These are phyloP conservation scores for Lophium mytilinum DNA, from an alignment of 495 filamentous ascomycete species.

Conservation along the genomic window DNA sequence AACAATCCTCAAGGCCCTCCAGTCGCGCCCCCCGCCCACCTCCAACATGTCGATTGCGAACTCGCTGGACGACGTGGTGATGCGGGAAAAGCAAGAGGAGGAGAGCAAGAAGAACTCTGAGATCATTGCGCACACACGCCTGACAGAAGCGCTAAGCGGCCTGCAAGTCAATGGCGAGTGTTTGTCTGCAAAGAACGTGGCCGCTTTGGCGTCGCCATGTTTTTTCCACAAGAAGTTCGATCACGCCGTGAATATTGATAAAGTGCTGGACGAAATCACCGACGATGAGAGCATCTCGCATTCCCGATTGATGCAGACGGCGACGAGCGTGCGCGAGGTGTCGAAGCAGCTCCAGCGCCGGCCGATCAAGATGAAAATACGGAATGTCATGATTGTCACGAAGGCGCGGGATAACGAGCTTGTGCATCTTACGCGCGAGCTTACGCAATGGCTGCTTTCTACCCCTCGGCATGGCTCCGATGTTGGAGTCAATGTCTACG, in stretches of 20 bases:
- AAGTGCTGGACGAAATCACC: constrained; percentile 86
- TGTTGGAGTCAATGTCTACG: constrained; percentile 81
- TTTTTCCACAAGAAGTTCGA: constrained; percentile 97
- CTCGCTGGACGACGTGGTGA: constrained; percentile 12
- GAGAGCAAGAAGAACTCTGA: constrained; percentile 3
- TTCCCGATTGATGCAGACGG: constrained; percentile 86
- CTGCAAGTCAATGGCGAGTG: constrained; percentile 8
- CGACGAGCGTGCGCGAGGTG: constrained; percentile 87
- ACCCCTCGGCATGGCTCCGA: constrained; percentile 77
- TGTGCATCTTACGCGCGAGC: constrained; percentile 74
- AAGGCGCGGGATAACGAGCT: constrained; percentile 89
- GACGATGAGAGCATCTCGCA: constrained; percentile 88
- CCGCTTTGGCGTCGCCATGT: constrained; percentile 76
- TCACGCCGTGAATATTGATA: constrained; percentile 89
- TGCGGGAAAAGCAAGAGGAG: constrained; percentile 7
- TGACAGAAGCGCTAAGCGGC: constrained; percentile 15
- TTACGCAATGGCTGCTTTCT: constrained; percentile 76
- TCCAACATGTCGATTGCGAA: constrained; percentile 43
- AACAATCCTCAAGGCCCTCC: constrained; percentile 82
- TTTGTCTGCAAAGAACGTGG: constrained; percentile 43
- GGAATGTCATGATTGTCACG: constrained; percentile 91
- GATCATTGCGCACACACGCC: constrained; percentile 4
- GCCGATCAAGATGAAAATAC: constrained; percentile 79
- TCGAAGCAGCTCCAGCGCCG: constrained; percentile 85
- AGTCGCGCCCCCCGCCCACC: constrained; percentile 57